Base-by-base conservation (phyloP, 306 rosid species). In the Sicyos baderoa region DNA sequence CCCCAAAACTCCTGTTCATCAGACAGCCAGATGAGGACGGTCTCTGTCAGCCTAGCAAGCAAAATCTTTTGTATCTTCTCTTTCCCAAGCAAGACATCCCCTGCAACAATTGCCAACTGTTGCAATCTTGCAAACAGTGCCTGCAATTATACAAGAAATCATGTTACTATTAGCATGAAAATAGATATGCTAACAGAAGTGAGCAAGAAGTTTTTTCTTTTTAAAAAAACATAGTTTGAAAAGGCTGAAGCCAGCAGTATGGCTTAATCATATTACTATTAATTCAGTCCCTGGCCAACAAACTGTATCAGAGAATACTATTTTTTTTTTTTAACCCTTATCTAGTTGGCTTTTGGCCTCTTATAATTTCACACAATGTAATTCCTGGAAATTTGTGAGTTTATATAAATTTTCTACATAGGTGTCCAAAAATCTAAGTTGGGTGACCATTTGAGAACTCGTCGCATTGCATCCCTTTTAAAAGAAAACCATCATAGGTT, bases 1-100 rank as follows among this genome's bases (percentile, higher is more conserved):
- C 82, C 84, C 99, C 97, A 93, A 82, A 93, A 90, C 76, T 93
- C 99, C 78, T 93, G 99, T 60, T 90, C 99, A 75, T 86, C 96
- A 15, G 96, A 88, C 80, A 93, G 74, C 99, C 99, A 93, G 82
- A 93, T 93, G 62, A 93, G 84, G 76, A 93, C 90, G 21, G 99
- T 93, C 89, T 93, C 99, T 11, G 99, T 93, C 60, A 93, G 78
- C 81, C 99, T 85, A 42, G 99, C 99, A 68, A 93, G 96, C 83
- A 93, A 85, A 80, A 85, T 86, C 77, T 93, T 93, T 81, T 93
- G 97, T 77, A 93, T 84, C 79, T 86, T 90, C 25, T 93, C 96
- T 80, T 81, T 93, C 76, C 95, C 99, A 68, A 76, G 89, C 68
- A 93, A 82, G 42, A 93, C 99, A 80, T 93, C 97, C 63, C 96